A percentile compares a stretch with the other conserved stretches of the same genome.
phyloP scores from a whole-genome alignment of 768 basidiomycete species.

The Kwoniella pini region DNA sequence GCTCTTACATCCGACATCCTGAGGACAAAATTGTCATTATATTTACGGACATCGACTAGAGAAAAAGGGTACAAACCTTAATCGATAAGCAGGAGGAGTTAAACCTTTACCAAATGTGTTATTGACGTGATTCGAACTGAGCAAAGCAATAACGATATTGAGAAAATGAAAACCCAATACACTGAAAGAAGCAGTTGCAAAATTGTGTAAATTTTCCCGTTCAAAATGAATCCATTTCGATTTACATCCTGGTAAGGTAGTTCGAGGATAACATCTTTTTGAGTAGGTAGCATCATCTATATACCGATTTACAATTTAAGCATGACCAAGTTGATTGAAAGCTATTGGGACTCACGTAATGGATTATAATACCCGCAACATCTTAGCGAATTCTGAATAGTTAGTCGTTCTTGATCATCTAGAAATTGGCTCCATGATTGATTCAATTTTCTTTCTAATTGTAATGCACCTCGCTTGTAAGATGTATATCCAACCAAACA shows the following conservation, averaged over 20 bases:
- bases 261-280: conserved; percentile 64
- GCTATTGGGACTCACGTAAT: conserved; percentile 54
- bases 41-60: too few relatives aligned
- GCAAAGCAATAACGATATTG: conserved; percentile 63
- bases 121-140: conserved; percentile 70
- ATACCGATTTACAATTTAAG: neutral
- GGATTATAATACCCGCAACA: conserved; percentile 71
- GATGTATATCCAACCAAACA: conserved; percentile 66
- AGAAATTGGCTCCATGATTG: conserved; percentile 69
- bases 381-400: conserved; percentile 62
- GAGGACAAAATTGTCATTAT: neutral
- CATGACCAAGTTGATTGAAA: neutral
- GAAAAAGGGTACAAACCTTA: conserved; percentile 53
- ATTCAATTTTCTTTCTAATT: conserved; percentile 68
- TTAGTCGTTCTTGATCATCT: conserved; percentile 60
- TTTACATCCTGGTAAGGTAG: conserved; percentile 70
- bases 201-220: conserved; percentile 57
- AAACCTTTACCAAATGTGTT: conserved; percentile 67
- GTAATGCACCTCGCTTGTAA: conserved; percentile 65
- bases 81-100: conserved; percentile 64
- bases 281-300: conserved; percentile 63
- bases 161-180: conserved; percentile 64
- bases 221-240: conserved; percentile 64
- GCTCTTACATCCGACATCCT: conserved; percentile 44
- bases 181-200: conserved; percentile 63